Evolutionary conservation across 2,329 filamentous ascomycete genomes (phyloP).

Genomic region (Apiospora saccharicola): DNA sequence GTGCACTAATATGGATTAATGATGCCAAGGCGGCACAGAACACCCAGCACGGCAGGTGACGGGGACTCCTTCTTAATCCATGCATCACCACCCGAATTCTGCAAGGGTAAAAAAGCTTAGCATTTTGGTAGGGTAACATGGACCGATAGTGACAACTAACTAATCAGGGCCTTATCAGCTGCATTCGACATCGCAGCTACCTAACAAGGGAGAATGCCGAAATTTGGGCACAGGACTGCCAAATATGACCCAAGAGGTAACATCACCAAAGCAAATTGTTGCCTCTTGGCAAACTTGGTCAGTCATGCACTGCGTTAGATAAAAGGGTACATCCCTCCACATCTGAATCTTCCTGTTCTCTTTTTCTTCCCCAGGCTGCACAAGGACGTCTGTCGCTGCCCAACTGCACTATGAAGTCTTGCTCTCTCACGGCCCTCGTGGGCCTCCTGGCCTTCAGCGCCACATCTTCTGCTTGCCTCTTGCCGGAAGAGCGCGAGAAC

Average conservation of each 20-base stretch:
- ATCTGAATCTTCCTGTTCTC: neutral
- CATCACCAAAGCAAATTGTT: neutral
- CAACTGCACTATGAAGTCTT: conserved; percentile 15
- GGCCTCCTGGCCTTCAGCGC: conserved; percentile 17
- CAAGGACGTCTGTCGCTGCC: neutral
- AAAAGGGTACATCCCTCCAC: neutral
- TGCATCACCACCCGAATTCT: neutral
- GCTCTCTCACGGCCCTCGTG: neutral
- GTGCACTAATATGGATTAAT: neutral
- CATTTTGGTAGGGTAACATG: neutral
- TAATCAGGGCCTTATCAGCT: neutral
- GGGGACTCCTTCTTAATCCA: conserved; percentile 8
- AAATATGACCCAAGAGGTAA: neutral
- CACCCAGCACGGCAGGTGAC: conserved; percentile 5
- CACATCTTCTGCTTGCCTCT: conserved; percentile 10
- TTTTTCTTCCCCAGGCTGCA: neutral
- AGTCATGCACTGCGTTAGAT: neutral
- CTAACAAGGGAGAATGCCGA: neutral
- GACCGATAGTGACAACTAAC: neutral
- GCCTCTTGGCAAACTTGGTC: neutral
- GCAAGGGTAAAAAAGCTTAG: neutral
- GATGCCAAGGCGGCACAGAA: conserved; percentile 11
- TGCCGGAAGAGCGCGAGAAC: conserved; percentile 24
- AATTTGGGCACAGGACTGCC: neutral
- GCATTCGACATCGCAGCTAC: neutral